phyloP scores from a whole-genome alignment of 176 grass and related monocot genomes.

The Tuctoria greenei region DNA sequence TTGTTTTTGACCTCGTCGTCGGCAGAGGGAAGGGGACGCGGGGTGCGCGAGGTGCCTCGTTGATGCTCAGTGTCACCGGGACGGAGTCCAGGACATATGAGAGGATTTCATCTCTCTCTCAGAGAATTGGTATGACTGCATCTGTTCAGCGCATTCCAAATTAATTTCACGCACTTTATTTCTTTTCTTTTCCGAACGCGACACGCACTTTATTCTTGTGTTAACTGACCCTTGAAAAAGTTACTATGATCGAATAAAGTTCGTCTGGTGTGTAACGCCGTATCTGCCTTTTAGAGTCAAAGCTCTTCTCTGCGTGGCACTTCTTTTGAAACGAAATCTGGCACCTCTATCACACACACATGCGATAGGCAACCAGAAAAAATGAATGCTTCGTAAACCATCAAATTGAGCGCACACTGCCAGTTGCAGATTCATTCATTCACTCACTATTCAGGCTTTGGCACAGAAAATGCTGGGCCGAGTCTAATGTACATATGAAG shows the following conservation, averaged over 20 bases:
- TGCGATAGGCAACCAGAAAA: constrained; percentile 6
- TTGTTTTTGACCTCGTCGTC: background rate
- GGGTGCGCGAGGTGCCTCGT: too few species aligned
- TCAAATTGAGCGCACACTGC: background rate
- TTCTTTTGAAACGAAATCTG: constrained; percentile 31
- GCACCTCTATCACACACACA: constrained; percentile 9
- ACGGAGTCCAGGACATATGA: constrained; percentile 5
- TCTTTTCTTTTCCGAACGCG: too few species aligned
- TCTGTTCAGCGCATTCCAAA: background rate
- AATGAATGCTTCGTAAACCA: background rate
- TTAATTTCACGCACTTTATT: background rate
- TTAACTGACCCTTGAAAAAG: background rate
- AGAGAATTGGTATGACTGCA: background rate
- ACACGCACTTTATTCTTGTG: background rate
- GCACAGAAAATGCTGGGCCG: background rate
- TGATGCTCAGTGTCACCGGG: background rate
- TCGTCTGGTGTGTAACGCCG: background rate
- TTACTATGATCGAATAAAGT: background rate
- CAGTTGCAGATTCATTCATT: constrained; percentile 5
- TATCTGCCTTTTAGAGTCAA: constrained; percentile 18
- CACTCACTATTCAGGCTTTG: background rate
- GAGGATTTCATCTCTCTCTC: background rate
- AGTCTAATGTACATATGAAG: background rate
- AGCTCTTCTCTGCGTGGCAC: constrained; percentile 19
- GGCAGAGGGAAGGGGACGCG: too few species aligned